phyloP scores from a whole-genome alignment of 2,329 filamentous ascomycete genomes.

The Colletotrichum camelliae region DNA sequence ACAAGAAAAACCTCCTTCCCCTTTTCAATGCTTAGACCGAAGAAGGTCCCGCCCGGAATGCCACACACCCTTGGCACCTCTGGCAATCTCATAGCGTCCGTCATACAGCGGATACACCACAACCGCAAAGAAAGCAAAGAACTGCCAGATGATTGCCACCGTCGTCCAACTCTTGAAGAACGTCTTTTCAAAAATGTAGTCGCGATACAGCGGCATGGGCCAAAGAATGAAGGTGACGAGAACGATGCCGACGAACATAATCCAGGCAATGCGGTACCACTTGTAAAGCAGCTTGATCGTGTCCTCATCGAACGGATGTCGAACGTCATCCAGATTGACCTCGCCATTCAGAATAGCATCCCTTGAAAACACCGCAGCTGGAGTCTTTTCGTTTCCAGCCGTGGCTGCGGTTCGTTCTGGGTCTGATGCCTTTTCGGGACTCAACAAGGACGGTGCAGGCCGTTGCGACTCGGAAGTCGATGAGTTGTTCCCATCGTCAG shows the following conservation, averaged over 20 bases:
- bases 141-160: slow-evolving; percentile 53
- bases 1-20: neutral
- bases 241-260: neutral
- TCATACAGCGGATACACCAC: neutral
- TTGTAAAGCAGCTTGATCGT: neutral
- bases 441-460: neutral
- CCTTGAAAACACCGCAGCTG: neutral
- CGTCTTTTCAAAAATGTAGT: slow-evolving; percentile 52
- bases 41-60: neutral
- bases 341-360: neutral
- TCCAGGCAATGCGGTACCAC: neutral
- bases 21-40: neutral
- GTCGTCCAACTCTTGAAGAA: slow-evolving; percentile 58
- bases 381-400: neutral
- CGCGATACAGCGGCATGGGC: slow-evolving; percentile 60
- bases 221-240: slow-evolving; percentile 36
- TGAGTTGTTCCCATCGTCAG: neutral
- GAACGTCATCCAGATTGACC: neutral
- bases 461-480: neutral
- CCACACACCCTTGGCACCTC: neutral
- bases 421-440: neutral
- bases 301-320: neutral
- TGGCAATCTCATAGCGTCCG: neutral
- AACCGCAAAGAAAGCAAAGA: neutral
- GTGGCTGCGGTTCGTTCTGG: neutral